Conservation (phyloP, 257 asterid genomes). For the Forsythia suspensa region DNA sequence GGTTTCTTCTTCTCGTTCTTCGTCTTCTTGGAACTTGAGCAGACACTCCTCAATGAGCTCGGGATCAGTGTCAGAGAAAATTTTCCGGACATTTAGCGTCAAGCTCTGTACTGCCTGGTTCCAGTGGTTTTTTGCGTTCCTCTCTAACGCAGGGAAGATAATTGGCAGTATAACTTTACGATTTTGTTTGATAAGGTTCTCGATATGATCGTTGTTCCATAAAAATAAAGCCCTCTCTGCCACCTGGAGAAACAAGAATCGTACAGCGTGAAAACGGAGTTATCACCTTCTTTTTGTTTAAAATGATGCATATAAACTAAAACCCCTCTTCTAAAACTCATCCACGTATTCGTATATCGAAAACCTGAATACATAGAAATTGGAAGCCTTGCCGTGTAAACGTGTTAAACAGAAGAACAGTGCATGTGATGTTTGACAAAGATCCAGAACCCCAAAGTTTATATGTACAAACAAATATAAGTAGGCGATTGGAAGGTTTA, state of each 20-base stretch:
- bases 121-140: slow-evolving; percentile 79
- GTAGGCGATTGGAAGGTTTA: not conserved
- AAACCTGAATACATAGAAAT: no score
- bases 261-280: slow-evolving; percentile 22
- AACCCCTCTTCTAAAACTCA: no score
- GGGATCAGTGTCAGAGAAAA: slow-evolving; percentile 68
- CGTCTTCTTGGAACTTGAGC: slow-evolving; percentile 72
- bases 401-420: no score
- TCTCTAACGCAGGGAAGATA: slow-evolving; percentile 75
- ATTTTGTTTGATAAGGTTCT: slow-evolving; percentile 81
- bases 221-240: slow-evolving; percentile 91
- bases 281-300: not conserved
- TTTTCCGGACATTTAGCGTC: slow-evolving; percentile 85
- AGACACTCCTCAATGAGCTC: slow-evolving; percentile 78
- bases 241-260: slow-evolving; percentile 50
- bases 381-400: no score
- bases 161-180: slow-evolving; percentile 75
- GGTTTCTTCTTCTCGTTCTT: slow-evolving; percentile 53
- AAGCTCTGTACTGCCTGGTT: slow-evolving; percentile 85
- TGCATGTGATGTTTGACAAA: not conserved
- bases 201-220: slow-evolving; percentile 92
- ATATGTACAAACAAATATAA: not conserved
- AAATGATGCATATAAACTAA: no score
- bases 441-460: not conserved
- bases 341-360: no score